Evolutionary conservation across 129 eudicot species (phyloP).

Genomic region (Flaveria brownii): DNA sequence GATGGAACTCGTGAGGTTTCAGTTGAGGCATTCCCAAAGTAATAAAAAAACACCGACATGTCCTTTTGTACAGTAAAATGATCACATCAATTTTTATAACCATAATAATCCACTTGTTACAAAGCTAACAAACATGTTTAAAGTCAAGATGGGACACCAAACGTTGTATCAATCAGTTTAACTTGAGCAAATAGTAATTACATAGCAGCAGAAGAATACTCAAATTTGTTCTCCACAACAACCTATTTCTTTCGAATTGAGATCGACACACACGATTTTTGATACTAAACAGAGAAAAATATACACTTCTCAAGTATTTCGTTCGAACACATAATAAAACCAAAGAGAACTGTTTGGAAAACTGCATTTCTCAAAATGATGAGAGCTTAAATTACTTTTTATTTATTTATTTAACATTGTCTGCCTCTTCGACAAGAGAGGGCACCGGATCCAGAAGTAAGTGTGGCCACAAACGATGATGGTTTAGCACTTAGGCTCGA

Average conservation of each 20-base stretch:
- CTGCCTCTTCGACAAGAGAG: constrained; percentile 69
- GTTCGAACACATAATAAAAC: constrained; percentile 25
- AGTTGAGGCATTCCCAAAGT: no score
- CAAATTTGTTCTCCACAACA: constrained; percentile 23
- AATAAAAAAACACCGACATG: not conserved
- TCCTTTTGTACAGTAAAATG: not conserved
- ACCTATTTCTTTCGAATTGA: not conserved
- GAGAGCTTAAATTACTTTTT: constrained; percentile 26
- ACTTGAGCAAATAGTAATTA: constrained; percentile 37
- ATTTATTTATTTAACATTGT: constrained; percentile 44
- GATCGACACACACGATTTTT: constrained; percentile 31
- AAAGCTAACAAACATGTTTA: not conserved
- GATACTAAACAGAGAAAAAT: constrained; percentile 32
- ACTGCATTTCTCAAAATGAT: constrained; percentile 35
- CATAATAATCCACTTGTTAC: constrained; percentile 11
- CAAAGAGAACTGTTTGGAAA: constrained; percentile 29
- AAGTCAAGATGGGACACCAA: not conserved
- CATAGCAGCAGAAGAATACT: constrained; percentile 31
- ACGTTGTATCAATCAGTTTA: constrained; percentile 7
- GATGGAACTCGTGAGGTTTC: no score
- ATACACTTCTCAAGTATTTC: constrained; percentile 45
- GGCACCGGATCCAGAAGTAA: constrained; percentile 83
- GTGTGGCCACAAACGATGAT: constrained; percentile 69
- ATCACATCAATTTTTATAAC: not conserved
- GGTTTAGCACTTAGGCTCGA: constrained; percentile 89